These are phyloP conservation scores for Paramecium tetraurelia DNA, from an alignment of 73 alveolate species.

Conservation along the genomic window DNA sequence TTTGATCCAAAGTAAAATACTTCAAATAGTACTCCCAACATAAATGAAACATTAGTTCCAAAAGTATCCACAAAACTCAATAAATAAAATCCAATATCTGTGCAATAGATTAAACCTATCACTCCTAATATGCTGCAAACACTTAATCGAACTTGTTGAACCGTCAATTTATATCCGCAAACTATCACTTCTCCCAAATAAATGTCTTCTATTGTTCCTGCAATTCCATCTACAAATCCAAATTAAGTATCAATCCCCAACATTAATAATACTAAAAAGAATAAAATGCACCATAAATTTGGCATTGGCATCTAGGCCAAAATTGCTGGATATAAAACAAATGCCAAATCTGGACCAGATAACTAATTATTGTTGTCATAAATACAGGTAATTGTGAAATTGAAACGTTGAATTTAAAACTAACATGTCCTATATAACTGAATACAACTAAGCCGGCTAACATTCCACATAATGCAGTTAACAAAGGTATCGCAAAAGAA, in stretches of 20 bases:
- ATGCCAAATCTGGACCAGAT: slow-evolving; percentile 68
- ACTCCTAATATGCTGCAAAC: slow-evolving; percentile 12
- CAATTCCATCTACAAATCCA: slow-evolving; percentile 57
- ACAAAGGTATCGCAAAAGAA: slow-evolving; percentile 54
- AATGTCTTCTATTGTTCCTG: slow-evolving; percentile 58
- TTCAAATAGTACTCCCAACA: not conserved
- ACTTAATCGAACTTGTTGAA: slow-evolving; percentile 35
- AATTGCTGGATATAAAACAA: slow-evolving; percentile 71
- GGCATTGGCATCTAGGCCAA: slow-evolving; percentile 61
- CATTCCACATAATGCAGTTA: slow-evolving; percentile 63
- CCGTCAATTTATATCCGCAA: not conserved
- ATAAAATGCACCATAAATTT: slow-evolving; percentile 61
- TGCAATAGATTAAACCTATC: slow-evolving; percentile 48
- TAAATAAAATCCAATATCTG: slow-evolving; percentile 52
- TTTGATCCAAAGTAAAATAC: not conserved
- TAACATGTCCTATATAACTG: slow-evolving; percentile 67
- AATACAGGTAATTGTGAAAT: slow-evolving; percentile 56
- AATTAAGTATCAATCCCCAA: slow-evolving; percentile 61
- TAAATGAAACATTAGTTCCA: slow-evolving; percentile 31
- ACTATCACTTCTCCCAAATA: not conserved
- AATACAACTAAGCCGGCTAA: slow-evolving; percentile 65
- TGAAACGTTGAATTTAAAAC: not conserved
- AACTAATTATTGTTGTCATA: not conserved
- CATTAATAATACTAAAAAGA: slow-evolving; percentile 58
- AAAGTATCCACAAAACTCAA: slow-evolving; percentile 55